Conservation (phyloP, 352 stramenopile species). For the Globisporangium barbulae region DNA sequence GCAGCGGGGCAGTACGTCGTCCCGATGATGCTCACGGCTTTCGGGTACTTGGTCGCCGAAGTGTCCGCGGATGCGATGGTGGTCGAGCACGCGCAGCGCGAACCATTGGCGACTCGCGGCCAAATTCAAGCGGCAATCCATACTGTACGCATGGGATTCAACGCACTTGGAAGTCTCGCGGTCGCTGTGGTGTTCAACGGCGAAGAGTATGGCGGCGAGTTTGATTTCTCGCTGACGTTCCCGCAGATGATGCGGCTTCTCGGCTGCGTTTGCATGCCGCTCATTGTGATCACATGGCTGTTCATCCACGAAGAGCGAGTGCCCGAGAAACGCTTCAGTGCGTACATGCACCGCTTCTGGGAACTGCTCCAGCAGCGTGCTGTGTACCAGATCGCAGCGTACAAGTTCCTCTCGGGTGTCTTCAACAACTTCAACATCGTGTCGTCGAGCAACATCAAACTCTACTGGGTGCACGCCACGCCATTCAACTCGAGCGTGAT, state of each 20-base stretch:
- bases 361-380: slow-evolving; percentile 40
- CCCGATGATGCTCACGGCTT: slow-evolving; percentile 63
- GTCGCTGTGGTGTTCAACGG: slow-evolving; percentile 51
- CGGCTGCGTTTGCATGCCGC: slow-evolving; percentile 29
- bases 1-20: slow-evolving; percentile 48
- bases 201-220: slow-evolving; percentile 49
- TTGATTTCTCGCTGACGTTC: slow-evolving; percentile 50
- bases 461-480: slow-evolving; percentile 51
- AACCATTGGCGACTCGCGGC: slow-evolving; percentile 44
- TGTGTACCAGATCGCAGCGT: slow-evolving; percentile 56
- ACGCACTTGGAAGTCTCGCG: slow-evolving; percentile 34
- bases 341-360: slow-evolving; percentile 47
- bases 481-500: slow-evolving; percentile 56
- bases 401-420: slow-evolving; percentile 57
- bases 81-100: slow-evolving; percentile 55
- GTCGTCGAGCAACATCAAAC: slow-evolving; percentile 42
- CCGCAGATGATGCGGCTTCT: slow-evolving; percentile 47
- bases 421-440: slow-evolving; percentile 64
- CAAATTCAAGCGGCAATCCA: slow-evolving; percentile 59
- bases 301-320: slow-evolving; percentile 20
- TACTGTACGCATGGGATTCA: slow-evolving; percentile 41
- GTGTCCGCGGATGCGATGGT: slow-evolving; percentile 58
- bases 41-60: slow-evolving; percentile 63
- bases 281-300: slow-evolving; percentile 26
- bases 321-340: slow-evolving; percentile 8